Evolutionary conservation across 2,329 filamentous ascomycete genomes (phyloP).

Genomic region (Penicillium sp.): DNA sequence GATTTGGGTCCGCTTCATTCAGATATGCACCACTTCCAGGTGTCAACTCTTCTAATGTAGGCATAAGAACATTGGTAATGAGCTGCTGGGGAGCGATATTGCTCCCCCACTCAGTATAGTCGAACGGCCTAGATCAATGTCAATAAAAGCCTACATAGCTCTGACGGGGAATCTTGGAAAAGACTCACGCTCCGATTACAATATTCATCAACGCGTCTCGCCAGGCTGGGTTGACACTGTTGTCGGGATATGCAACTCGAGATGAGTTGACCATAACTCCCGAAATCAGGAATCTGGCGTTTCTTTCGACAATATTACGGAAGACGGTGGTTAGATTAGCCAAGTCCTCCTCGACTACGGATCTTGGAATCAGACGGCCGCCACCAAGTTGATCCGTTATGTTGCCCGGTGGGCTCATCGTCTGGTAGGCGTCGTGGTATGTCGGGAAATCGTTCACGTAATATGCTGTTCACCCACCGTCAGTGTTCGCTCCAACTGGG

Average conservation of each 20-base stretch:
- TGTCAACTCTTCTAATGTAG: slow-evolving; percentile 11
- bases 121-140: slow-evolving; percentile 2
- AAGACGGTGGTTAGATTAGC: background rate
- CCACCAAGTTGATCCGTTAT: slow-evolving; percentile 19
- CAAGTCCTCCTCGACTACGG: slow-evolving; percentile 7
- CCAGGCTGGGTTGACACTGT: slow-evolving; percentile 20
- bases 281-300: slow-evolving; percentile 7
- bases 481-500: background rate
- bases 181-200: slow-evolving; percentile 7
- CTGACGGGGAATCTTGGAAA: background rate
- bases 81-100: slow-evolving; percentile 1
- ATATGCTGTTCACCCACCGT: slow-evolving; percentile 4
- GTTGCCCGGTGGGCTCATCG: slow-evolving; percentile 54
- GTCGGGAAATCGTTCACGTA: slow-evolving; percentile 16
- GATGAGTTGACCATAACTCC: slow-evolving; percentile 17
- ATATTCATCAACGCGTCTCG: slow-evolving; percentile 8
- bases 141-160: background rate
- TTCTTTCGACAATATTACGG: slow-evolving; percentile 7
- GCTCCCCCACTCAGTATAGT: slow-evolving; percentile 3
- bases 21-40: slow-evolving; percentile 23
- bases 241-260: slow-evolving; percentile 1
- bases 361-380: slow-evolving; percentile 23
- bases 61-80: slow-evolving; percentile 14
- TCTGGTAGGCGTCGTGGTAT: slow-evolving; percentile 73
- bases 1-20: slow-evolving; percentile 27